Base-by-base conservation (phyloP, 2,329 filamentous ascomycete species). In the Bimuria novae-zelandiae region DNA sequence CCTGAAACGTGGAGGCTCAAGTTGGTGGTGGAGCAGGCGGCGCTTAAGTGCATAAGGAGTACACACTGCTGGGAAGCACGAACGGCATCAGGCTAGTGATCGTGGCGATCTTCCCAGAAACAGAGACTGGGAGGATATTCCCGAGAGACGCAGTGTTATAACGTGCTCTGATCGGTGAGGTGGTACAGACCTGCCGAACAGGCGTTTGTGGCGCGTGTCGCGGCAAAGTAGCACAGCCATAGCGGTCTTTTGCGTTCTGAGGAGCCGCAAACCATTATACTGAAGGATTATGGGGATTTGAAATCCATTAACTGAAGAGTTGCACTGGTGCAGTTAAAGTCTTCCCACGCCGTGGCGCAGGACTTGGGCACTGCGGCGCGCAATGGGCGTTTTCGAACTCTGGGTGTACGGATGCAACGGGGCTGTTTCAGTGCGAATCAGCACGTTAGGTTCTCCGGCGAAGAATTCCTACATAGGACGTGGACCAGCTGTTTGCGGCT, bases 131-230 rank as follows among this genome's bases (percentile, higher is more conserved):
- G 32, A 37, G 7, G 32, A 5, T 35, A 16, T 45, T 23, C 17
- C 29, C 10, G 11, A 23, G 12, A n/a, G 16, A 45, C 21, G 29
- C n/a, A 16, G 3, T 35, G 17, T 23, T 23, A 22, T 23, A 11
- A 6, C 16, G 42, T 29, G 22, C 8, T 29, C 22, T 19, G 23
- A 47, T 47, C 33, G 33, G 44, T 29, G 33, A 39, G 21, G 21
- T 45, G 1, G 11, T 45, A 8, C 23, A 10, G 22, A 4, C 16
- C 22, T n/a, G n/a, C n/a, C n/a, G n/a, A n/a, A n/a, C n/a, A n/a
- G 44, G 44, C 44, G 44, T 47, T 37, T 47, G 44, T 33, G 44
- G 44, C 44, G 44, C 44, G 23, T 47, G 11, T 29, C 44, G 44
- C 44, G 44, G 44, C 44, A 46, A 46, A 46, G 43, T 23, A 6